Evolutionary conservation across 768 basidiomycete species (phyloP).

Genomic region (Lactarius tabidus): DNA sequence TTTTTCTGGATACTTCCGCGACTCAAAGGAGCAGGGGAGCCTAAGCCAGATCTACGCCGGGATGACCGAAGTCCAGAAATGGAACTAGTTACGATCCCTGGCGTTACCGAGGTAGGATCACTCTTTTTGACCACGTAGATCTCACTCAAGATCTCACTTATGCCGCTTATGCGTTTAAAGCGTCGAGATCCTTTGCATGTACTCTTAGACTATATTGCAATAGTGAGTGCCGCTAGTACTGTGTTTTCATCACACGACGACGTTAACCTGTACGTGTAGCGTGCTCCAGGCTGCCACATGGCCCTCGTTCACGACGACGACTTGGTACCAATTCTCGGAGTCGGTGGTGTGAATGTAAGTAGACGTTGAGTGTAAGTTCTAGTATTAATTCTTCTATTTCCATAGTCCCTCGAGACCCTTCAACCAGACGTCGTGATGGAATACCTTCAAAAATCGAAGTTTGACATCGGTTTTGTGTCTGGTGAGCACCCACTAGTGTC

Average conservation of each 20-base stretch:
- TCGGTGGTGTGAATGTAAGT: neutral
- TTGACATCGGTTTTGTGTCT: neutral
- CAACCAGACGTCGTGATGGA: neutral
- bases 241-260: neutral
- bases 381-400: neutral
- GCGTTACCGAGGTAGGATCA: neutral
- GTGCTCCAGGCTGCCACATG: neutral
- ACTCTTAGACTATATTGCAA: neutral
- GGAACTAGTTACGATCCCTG: neutral
- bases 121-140: neutral
- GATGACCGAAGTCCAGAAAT: neutral
- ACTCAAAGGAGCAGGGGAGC: neutral
- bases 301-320: neutral
- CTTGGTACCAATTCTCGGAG: neutral
- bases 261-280: neutral
- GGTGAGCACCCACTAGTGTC: neutral
- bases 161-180: neutral
- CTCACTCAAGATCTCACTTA: too few species aligned
- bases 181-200: neutral
- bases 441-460: neutral
- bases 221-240: neutral
- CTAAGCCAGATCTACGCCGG: neutral
- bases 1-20: neutral
- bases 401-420: neutral
- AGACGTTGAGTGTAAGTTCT: neutral